Base-by-base conservation (phyloP, 176 grass and related monocot species). In the Pontederia paniculata region DNA sequence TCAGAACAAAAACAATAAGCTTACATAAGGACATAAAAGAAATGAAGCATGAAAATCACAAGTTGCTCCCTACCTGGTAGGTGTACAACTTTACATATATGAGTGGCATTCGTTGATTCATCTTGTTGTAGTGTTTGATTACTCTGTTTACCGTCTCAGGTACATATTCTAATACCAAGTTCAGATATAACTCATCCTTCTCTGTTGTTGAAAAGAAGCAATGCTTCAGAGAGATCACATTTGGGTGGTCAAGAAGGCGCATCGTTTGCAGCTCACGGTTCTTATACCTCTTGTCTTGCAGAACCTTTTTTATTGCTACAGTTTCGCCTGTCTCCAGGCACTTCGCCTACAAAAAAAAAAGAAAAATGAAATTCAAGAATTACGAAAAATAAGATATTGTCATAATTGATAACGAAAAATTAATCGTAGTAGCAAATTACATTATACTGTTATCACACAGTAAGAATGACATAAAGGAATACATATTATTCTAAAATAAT, bases 261-360 rank as follows among this genome's bases (percentile, higher is more conserved):
- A 90, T 90, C 10, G 82, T 85, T 79, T 90, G 87, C 51, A 90
- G 63, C 55, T 90, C 87, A 50, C 87, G 77, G 72, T 90, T 90
- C 78, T 90, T 90, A 60, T 90, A 90, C 12, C 82, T 77, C 49
- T 31, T 70, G 61, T 89, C 86, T 78, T 89, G 86, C 65, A 85
- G 80, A 78, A 89, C 86, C 74, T 89, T 89, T 73, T 90, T 90
- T 73, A 90, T 76, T 60, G 87, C 87, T 67, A 85, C 78, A 49
- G 68, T 85, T 67, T 82, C 87, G 45, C 71, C 75, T 66, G 82
- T 90, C 76, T 90, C 87, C 14, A 82, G 49, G 74, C 78, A 82
- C 44, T 81, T 90, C n/a, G 82, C 87, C 87, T 94, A 62, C 57
- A 44, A 44, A 75, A 47, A 2, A 78, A 78, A 70, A 60, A n/a